Conservation (phyloP, 2,329 filamentous ascomycete genomes). For the Apiospora sp. region DNA sequence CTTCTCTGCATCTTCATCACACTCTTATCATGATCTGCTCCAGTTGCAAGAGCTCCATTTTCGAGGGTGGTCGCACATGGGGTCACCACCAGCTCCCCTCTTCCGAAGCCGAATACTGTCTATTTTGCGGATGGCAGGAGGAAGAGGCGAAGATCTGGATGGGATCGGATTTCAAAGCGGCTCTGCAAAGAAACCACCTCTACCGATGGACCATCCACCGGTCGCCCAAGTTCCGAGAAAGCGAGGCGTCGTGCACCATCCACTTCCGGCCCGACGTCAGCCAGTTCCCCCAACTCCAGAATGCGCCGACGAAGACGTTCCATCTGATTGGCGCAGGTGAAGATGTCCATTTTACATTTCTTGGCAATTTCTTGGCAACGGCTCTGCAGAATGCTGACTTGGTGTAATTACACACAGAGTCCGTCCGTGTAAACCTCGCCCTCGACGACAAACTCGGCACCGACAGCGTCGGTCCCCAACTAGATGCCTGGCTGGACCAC, state of each 20-base stretch:
- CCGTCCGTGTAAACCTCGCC: neutral
- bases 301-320: neutral
- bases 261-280: neutral
- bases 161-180: neutral
- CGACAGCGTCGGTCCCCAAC: neutral
- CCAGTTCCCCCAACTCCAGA: neutral
- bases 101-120: neutral
- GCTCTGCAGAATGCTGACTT: neutral
- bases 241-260: neutral
- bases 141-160: neutral
- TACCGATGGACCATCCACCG: neutral
- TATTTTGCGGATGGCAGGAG: neutral
- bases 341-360: too few relatives aligned
- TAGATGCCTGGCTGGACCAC: neutral
- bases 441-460: neutral
- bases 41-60: neutral
- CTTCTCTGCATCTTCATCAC: neutral
- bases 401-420: neutral
- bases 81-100: neutral
- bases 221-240: neutral
- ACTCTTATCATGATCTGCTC: neutral
- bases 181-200: neutral
- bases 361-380: neutral
- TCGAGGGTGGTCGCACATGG: neutral
- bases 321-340: neutral